Percentiles rank a stretch among this genome's conserved stretches.
These are phyloP conservation scores for Carex sylvatica DNA, from an alignment of 202 grass and related monocot species.

Conservation along the genomic window DNA sequence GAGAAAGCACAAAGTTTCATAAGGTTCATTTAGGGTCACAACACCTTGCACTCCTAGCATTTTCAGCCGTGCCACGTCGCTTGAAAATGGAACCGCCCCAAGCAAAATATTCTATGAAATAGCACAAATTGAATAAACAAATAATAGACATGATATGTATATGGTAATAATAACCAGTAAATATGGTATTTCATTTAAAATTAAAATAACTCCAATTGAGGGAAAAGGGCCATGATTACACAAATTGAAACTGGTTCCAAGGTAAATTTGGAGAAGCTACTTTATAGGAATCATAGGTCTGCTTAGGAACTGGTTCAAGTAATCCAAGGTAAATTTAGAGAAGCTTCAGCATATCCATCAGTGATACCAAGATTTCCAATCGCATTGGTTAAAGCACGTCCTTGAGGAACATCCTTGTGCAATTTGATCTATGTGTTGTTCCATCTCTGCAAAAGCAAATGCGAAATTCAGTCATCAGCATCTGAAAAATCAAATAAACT, in stretches of 20 bases:
- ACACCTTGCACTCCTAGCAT: constrained; percentile 65
- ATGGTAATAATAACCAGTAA: background rate
- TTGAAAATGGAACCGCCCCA: constrained; percentile 85
- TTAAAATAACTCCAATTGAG: background rate
- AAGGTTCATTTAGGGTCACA: constrained; percentile 87
- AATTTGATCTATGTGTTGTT: constrained; percentile 90
- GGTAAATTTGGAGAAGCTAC: background rate
- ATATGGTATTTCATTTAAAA: background rate
- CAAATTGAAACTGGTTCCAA: background rate
- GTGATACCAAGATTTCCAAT: constrained; percentile 84
- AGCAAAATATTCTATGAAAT: constrained; percentile 68
- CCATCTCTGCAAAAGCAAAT: constrained; percentile 66
- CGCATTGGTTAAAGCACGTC: constrained; percentile 85
- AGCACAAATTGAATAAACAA: background rate
- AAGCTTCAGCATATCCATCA: constrained; percentile 69
- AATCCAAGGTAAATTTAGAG: background rate
- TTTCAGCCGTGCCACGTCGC: constrained; percentile 64
- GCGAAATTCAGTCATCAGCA: constrained; percentile 18
- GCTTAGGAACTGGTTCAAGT: no score
- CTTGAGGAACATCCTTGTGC: constrained; percentile 92
- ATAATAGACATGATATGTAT: background rate
- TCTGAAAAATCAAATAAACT: background rate
- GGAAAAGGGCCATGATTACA: background rate
- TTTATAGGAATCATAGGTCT: background rate
- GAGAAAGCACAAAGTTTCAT: constrained; percentile 85